Conservation (phyloP, 345 rosid genomes). For the Toxicodendron radicans region DNA sequence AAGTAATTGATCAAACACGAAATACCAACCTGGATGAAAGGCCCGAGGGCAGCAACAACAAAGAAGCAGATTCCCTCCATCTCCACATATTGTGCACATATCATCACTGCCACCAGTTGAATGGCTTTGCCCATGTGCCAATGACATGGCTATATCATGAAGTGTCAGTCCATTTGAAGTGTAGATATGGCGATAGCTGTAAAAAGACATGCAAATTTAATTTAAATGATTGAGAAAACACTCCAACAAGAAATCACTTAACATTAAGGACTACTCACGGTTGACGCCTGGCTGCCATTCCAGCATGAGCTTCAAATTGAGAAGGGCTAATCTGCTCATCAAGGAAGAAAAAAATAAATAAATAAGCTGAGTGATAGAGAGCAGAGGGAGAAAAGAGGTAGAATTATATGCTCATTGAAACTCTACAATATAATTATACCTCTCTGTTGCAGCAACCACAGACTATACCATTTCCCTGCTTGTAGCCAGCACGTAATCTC, state of each 20-base stretch:
- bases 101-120: conserved; percentile 75
- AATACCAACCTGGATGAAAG: conserved; percentile 68
- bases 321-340: conserved; percentile 90
- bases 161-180: conserved; percentile 78
- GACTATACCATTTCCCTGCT: conserved; percentile 81
- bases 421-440: conserved; percentile 39
- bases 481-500: conserved; percentile 77
- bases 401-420: conserved; percentile 7
- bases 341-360: not conserved
- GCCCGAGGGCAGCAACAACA: conserved; percentile 90
- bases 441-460: conserved; percentile 81
- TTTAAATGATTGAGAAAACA: conserved; percentile 17
- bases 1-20: not conserved
- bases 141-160: conserved; percentile 87
- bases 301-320: conserved; percentile 99
- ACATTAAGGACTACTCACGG: conserved; percentile 65
- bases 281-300: conserved; percentile 98
- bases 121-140: conserved; percentile 77
- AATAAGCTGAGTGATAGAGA: conserved; percentile 11
- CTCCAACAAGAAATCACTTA: conserved; percentile 13
- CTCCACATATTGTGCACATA: conserved; percentile 89
- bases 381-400: not conserved
- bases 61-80: conserved; percentile 71
- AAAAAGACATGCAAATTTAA: conserved; percentile 12
- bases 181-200: conserved; percentile 92